These are phyloP conservation scores for Potentilla sterilis DNA, from an alignment of 306 rosid species.

Conservation along the genomic window DNA sequence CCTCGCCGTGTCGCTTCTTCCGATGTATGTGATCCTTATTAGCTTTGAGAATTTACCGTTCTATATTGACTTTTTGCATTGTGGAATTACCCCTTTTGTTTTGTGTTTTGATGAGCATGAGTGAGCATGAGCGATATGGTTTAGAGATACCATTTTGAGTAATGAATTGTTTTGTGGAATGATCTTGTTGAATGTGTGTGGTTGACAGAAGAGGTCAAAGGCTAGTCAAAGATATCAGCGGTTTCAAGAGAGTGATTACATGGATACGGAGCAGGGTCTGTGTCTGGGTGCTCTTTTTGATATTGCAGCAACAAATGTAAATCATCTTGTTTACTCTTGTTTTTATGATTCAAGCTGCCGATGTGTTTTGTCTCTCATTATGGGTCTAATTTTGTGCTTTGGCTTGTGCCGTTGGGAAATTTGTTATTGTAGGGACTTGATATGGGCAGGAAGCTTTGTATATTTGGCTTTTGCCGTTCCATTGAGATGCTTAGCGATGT, in stretches of 20 bases:
- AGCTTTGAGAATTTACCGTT: background rate
- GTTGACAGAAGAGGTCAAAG: conserved; percentile 64
- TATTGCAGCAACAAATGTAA: conserved; percentile 93
- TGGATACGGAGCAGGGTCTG: conserved; percentile 85
- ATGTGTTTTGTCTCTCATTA: background rate
- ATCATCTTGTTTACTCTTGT: conserved; percentile 21
- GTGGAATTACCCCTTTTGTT: background rate
- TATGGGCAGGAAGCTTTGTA: conserved; percentile 84
- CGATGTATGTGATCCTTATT: conserved; percentile 44
- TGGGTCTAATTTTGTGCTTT: background rate
- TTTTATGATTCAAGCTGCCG: background rate
- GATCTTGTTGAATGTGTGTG: conserved; percentile 24
- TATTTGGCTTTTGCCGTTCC: conserved; percentile 93
- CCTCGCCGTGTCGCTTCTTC: conserved; percentile 65
- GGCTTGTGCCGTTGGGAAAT: conserved; percentile 18
- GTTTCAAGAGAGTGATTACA: conserved; percentile 82
- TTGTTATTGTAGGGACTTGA: conserved; percentile 74
- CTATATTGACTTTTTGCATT: background rate
- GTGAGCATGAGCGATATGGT: too few relatives aligned
- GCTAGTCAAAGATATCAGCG: conserved; percentile 55
- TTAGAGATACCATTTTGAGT: conserved; percentile 11
- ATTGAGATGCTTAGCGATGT: conserved; percentile 97
- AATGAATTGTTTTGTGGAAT: conserved; percentile 22
- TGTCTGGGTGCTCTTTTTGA: conserved; percentile 94
- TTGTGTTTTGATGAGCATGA: background rate